Percentiles rank a stretch among this genome's conserved stretches.
phyloP scores from a whole-genome alignment of 352 stramenopile species.

The Globisporangium canariense region DNA sequence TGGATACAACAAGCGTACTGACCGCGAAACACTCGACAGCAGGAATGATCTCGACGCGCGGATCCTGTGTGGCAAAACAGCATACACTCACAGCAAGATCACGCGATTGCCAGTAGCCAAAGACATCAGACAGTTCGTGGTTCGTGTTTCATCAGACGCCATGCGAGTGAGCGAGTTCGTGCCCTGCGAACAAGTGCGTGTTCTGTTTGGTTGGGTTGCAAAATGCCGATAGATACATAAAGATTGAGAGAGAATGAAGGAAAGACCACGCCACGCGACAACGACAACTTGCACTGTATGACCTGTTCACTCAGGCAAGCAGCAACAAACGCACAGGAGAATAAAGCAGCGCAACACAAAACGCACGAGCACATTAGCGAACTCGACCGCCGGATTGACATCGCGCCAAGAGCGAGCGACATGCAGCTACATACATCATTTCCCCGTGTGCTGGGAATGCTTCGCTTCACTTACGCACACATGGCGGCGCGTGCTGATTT shows the following conservation, averaged over 20 bases:
- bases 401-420: no score
- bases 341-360: no score
- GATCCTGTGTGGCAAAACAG: no score
- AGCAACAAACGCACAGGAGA: background rate
- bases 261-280: background rate
- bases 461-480: no score
- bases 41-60: background rate
- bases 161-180: background rate
- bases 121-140: background rate
- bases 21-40: background rate
- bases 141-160: background rate
- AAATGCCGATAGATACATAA: conserved; percentile 12
- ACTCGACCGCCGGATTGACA: no score
- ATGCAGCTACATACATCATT: no score
- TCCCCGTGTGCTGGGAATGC: no score
- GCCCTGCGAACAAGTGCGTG: background rate
- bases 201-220: background rate
- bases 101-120: background rate
- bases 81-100: no score
- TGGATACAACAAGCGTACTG: background rate
- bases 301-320: background rate
- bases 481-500: no score
- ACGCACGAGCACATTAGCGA: no score
- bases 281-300: background rate
- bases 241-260: conserved; percentile 1